These are phyloP conservation scores for Auricularia cornea DNA, from an alignment of 768 basidiomycete species.

Conservation along the genomic window DNA sequence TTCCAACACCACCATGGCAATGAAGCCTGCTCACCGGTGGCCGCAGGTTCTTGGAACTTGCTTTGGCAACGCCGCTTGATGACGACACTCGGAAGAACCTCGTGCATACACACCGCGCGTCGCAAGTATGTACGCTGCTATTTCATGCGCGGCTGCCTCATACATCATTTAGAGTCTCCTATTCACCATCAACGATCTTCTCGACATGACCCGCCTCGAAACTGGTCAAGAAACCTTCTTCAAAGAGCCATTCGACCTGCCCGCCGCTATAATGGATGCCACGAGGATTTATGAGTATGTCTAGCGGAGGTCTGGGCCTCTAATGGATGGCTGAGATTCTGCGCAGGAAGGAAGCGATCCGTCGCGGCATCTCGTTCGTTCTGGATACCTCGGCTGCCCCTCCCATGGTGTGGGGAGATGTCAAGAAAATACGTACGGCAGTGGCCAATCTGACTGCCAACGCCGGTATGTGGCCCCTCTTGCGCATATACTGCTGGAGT, in stretches of 20 bases:
- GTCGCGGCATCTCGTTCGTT: constrained; percentile 51
- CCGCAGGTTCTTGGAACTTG: constrained; percentile 65
- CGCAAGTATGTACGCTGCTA: constrained; percentile 37
- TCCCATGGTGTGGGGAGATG: constrained; percentile 58
- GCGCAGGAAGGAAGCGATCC: constrained; percentile 46
- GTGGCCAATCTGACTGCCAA: constrained; percentile 74
- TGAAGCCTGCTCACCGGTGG: background rate
- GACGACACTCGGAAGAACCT: constrained; percentile 68
- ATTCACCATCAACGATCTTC: constrained; percentile 77
- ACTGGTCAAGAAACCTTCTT: constrained; percentile 66
- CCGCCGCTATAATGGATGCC: constrained; percentile 51
- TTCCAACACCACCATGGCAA: background rate
- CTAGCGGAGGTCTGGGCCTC: background rate
- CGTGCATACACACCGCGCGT: constrained; percentile 62
- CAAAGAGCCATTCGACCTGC: constrained; percentile 68
- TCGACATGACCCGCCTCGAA: constrained; percentile 73
- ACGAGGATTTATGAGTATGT: constrained; percentile 40
- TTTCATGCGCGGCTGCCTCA: background rate
- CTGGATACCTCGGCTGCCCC: constrained; percentile 50
- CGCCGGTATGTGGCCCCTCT: constrained; percentile 47
- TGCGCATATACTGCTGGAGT: background rate
- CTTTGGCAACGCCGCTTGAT: constrained; percentile 67
- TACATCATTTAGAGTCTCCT: constrained; percentile 43
- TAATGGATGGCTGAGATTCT: too few species aligned
- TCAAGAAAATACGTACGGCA: constrained; percentile 64